Evolutionary conservation across 345 rosid species (phyloP).

Genomic region (Salix exigua): DNA sequence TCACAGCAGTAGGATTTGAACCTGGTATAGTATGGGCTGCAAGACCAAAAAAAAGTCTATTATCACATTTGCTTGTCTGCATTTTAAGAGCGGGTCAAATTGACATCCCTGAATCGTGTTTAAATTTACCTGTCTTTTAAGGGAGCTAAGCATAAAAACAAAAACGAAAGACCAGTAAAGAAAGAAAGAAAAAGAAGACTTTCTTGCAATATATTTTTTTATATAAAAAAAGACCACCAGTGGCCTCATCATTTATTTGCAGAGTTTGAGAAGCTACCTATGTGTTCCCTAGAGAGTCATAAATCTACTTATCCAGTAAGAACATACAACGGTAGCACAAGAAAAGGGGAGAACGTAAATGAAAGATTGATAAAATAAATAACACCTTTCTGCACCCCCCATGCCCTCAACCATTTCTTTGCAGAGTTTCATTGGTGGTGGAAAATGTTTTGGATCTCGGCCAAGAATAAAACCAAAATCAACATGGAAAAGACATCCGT

Average conservation of each 20-base stretch:
- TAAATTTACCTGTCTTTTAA: too few relatives aligned
- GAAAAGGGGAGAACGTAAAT: not conserved
- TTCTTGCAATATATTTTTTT: too few relatives aligned
- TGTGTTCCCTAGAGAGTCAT: not conserved
- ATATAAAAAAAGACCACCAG: too few relatives aligned
- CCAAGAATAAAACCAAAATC: conserved; percentile 97
- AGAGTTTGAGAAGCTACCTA: not conserved
- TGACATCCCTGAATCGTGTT: too few relatives aligned
- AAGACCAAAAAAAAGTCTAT: conserved; percentile 11
- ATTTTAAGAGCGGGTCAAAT: not conserved
- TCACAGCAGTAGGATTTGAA: conserved; percentile 98
- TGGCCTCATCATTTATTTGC: not conserved
- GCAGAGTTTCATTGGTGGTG: conserved; percentile 99
- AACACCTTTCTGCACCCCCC: conserved; percentile 98
- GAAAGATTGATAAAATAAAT: not conserved
- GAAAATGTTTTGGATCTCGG: conserved; percentile 97
- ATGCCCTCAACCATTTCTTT: conserved; percentile 99
- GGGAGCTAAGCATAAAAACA: not conserved
- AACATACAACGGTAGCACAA: not conserved
- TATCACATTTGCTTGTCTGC: not conserved
- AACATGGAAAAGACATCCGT: conserved; percentile 95
- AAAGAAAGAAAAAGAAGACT: too few relatives aligned
- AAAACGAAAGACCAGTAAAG: not conserved
- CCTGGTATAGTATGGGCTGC: conserved; percentile 91
- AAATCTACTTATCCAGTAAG: not conserved